A percentile compares a stretch with the other conserved stretches of the same genome.
Conservation (phyloP, 768 basidiomycete genomes). For the Tricholoma saponaceum region DNA sequence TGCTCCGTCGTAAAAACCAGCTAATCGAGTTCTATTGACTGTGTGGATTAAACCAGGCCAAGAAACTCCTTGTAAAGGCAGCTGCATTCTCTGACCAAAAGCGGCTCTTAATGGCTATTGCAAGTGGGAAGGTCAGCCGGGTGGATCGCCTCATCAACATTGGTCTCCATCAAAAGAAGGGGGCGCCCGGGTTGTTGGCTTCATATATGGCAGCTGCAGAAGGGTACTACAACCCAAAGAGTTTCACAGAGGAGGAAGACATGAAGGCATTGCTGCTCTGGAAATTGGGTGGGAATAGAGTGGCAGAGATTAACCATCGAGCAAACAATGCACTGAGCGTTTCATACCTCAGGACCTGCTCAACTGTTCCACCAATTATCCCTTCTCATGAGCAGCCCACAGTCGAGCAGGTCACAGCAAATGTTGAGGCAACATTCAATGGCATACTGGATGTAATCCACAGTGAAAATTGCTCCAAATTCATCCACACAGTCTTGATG, state of each 20-base stretch:
- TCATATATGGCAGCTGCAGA: constrained; percentile 5
- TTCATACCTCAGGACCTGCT: constrained; percentile 9
- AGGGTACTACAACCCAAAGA: constrained; percentile 19
- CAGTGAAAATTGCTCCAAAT: background rate
- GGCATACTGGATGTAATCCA: constrained; percentile 2
- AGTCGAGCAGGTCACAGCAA: constrained; percentile 2
- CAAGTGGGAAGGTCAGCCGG: constrained; percentile 15
- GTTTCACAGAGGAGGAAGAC: constrained; percentile 18
- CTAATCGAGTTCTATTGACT: constrained; percentile 10
- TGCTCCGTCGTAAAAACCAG: constrained; percentile 1
- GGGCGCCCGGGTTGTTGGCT: background rate
- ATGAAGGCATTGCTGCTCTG: constrained; percentile 17
- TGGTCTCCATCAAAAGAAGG: constrained; percentile 4
- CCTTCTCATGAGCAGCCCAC: constrained; percentile 12
- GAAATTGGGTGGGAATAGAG: constrained; percentile 16
- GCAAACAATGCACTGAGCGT: constrained; percentile 13
- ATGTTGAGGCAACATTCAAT: constrained; percentile 6
- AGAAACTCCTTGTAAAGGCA: constrained; percentile 10
- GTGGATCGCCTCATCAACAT: constrained; percentile 16
- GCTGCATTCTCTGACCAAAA: constrained; percentile 16
- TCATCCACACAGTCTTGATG: constrained; percentile 21
- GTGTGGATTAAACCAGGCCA: constrained; percentile 15
- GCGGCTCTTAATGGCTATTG: constrained; percentile 16
- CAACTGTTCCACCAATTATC: constrained; percentile 13
- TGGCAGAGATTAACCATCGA: constrained; percentile 19